These are phyloP conservation scores for Grosmannia huntii DNA, from an alignment of 2,329 filamentous ascomycete species.

Conservation along the genomic window DNA sequence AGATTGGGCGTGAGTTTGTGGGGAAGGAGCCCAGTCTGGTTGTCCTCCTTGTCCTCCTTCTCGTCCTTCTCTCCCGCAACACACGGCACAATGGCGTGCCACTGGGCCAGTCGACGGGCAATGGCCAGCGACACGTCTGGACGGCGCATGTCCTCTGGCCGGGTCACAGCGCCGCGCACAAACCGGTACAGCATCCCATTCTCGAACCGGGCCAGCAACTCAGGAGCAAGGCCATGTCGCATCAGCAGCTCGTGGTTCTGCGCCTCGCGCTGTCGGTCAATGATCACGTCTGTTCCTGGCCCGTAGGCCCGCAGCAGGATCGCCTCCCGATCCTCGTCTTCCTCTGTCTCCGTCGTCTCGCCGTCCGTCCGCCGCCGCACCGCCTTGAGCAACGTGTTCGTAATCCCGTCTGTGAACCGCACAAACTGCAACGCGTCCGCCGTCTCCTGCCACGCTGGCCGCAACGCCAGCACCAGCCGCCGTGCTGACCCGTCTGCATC, in stretches of 20 bases:
- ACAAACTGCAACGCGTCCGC: constrained; percentile 52
- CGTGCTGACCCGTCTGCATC: constrained; percentile 70
- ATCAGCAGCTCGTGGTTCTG: constrained; percentile 79
- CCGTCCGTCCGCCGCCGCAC: constrained; percentile 54
- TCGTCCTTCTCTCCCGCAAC: constrained; percentile 26
- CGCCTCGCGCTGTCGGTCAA: constrained; percentile 79
- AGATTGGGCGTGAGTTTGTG: constrained; percentile 51
- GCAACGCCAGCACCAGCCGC: constrained; percentile 63
- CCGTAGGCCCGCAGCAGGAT: constrained; percentile 89
- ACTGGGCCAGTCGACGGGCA: constrained; percentile 74
- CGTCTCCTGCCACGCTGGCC: constrained; percentile 61
- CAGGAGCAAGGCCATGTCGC: constrained; percentile 68
- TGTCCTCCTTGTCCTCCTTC: constrained; percentile 1
- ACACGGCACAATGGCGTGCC: constrained; percentile 68
- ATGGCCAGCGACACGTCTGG: constrained; percentile 71
- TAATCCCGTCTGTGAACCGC: constrained; percentile 95
- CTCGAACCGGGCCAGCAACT: constrained; percentile 79
- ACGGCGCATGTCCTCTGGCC: constrained; percentile 65
- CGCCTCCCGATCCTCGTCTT: constrained; percentile 71
- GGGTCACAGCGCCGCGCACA: constrained; percentile 68
- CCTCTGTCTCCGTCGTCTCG: constrained; percentile 35
- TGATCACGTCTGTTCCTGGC: constrained; percentile 84
- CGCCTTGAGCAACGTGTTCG: constrained; percentile 81
- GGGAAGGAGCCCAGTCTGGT: background rate
- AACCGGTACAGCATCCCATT: constrained; percentile 95